Percentiles rank a stretch among this genome's conserved stretches.
phyloP scores from a whole-genome alignment of 164 flowering plant species.

The Malania oleifera region DNA sequence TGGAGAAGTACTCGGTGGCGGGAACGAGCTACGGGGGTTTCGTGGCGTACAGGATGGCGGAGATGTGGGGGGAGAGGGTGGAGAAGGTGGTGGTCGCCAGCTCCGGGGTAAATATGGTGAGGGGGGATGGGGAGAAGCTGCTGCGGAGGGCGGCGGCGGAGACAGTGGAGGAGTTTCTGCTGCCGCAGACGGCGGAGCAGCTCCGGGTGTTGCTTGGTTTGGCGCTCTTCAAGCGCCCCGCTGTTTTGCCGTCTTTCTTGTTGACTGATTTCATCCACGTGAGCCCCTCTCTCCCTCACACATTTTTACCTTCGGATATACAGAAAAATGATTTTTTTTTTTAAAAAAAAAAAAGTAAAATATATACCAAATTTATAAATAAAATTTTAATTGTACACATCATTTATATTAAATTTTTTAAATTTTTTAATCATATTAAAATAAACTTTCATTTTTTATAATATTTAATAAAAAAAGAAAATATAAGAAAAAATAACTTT shows the following conservation, averaged over 20 bases:
- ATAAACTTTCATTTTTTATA: too few species aligned
- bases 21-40: conserved; percentile 68
- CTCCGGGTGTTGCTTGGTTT: conserved; percentile 34
- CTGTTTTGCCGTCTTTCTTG: conserved; percentile 45
- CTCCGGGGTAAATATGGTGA: conserved; percentile 50
- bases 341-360: too few species aligned
- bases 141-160: conserved; percentile 38
- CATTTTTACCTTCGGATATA: too few species aligned
- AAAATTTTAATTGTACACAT: too few species aligned
- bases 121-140: conserved; percentile 33
- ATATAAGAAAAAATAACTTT: too few species aligned
- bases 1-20: conserved; percentile 31
- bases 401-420: too few species aligned
- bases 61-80: conserved; percentile 48
- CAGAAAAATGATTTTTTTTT: too few species aligned
- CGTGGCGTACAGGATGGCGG: conserved; percentile 67
- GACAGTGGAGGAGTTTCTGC: conserved; percentile 43
- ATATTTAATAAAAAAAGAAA: too few species aligned
- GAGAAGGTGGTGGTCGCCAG: conserved; percentile 73
- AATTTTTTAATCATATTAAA: too few species aligned
- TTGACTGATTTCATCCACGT: conserved; percentile 49
- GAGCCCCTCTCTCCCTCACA: conserved; percentile 16
- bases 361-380: too few species aligned
- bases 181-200: conserved; percentile 44
- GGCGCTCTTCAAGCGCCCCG: conserved; percentile 20